These are phyloP conservation scores for Pleurotus ostreatus DNA, from an alignment of 768 basidiomycete genomes.

Conservation along the genomic window DNA sequence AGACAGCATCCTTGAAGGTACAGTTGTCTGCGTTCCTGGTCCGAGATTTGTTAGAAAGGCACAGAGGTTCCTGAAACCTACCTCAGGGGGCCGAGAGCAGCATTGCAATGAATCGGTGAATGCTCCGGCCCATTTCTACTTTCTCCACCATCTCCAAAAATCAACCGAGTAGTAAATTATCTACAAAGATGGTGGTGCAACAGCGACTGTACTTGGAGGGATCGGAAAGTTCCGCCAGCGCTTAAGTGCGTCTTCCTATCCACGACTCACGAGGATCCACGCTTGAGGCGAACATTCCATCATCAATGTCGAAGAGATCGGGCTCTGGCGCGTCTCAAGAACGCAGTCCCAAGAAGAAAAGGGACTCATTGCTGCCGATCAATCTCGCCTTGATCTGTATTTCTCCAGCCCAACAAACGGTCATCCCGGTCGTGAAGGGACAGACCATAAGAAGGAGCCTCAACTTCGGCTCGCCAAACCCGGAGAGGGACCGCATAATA, in stretches of 20 bases:
- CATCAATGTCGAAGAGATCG: not conserved
- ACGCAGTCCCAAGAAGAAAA: slow-evolving; percentile 2
- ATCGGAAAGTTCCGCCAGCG: not conserved
- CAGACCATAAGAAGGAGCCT: not conserved
- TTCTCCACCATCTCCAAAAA: too few species aligned
- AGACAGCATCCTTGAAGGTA: not conserved
- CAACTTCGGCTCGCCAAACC: not conserved
- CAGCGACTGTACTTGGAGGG: too few species aligned
- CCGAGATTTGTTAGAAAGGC: not conserved
- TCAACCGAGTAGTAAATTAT: too few species aligned
- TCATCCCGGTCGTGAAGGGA: slow-evolving; percentile 2
- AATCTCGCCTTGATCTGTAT: slow-evolving; percentile 23
- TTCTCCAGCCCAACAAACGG: slow-evolving; percentile 18
- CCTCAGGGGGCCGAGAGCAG: not conserved
- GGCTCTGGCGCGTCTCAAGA: not conserved
- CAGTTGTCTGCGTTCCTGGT: not conserved
- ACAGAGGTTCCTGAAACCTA: not conserved
- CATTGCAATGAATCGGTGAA: too few species aligned
- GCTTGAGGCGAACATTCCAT: not conserved
- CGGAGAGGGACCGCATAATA: not conserved
- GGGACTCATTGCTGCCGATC: slow-evolving; percentile 10
- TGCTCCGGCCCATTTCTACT: too few species aligned
- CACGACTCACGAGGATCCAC: not conserved
- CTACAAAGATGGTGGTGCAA: too few species aligned
- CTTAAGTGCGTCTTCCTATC: not conserved